Base-by-base conservation (phyloP, 192 early-diverging fungal species). In the Irineochytrium annulatum region DNA sequence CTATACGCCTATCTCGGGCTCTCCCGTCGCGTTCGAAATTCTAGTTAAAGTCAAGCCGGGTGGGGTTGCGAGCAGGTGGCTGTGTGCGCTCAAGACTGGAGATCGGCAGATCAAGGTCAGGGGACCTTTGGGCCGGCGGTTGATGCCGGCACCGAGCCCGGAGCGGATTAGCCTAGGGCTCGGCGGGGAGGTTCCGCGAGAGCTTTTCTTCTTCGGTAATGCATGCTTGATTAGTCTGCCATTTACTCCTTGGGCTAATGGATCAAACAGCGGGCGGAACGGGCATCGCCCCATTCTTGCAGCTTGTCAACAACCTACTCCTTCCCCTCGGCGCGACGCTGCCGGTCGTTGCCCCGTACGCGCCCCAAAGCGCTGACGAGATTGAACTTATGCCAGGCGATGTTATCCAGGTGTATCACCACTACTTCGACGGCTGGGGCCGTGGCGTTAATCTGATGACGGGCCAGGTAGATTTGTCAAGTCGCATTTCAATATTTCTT, bases 1-100 rank as follows among this genome's bases (percentile, higher is more conserved):
- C 31, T 75, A 57, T 52, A 70, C 72, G 19, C 72, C 72, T 31
- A 53, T 75, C 16, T 3, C 26, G 13, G 72, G 72, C 3, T 26
- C 8, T 5, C 67, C 52, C 20, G 43, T 16, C 11, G 11, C 32
- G 20, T 76, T 74, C 49, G 72, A 74, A 37, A 67, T 75, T 19
- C 11, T 74, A 11, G 59, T 74, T 3, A 60, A 56, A 22, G 32
- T 43, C 14, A 67, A 44, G 1, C 30, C 63, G 22, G 34, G 49
- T 3, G 72, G 72, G 11, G 34, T 22, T 0, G 29, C 75, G 24
- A 41, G 37, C 37, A 13, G 11, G 8, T 41, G 37, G 37, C n/a
- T 41, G 37, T 8, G 11, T 8, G 11, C 8, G 37, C 37, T 13
- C 11, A 41, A 41, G 37, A n/a, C n/a, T n/a, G 37, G 37, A 8